These are phyloP conservation scores for Claviceps purpurea DNA, from an alignment of 2,329 filamentous ascomycete genomes.

Conservation along the genomic window DNA sequence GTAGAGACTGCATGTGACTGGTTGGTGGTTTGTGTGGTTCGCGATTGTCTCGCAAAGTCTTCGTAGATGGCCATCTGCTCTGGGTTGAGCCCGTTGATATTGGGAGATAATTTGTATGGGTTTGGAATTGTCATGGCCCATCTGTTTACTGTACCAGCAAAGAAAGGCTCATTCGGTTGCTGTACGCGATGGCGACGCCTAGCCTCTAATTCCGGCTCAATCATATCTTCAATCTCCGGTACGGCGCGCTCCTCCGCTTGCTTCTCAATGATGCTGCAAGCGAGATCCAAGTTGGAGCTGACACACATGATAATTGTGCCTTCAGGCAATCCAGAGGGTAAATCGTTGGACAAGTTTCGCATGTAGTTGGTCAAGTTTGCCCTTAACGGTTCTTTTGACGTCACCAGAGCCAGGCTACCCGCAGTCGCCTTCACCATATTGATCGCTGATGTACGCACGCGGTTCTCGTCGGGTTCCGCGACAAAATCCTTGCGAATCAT, in stretches of 20 bases:
- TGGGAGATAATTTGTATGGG: constrained; percentile 75
- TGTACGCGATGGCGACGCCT: constrained; percentile 63
- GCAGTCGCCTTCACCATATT: constrained; percentile 93
- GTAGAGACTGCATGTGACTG: constrained; percentile 41
- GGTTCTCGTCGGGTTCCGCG: constrained; percentile 80
- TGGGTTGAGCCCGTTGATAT: constrained; percentile 58
- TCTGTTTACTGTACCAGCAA: constrained; percentile 67
- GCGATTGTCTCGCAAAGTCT: constrained; percentile 80
- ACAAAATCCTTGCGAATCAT: constrained; percentile 95
- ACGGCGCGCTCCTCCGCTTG: constrained; percentile 88
- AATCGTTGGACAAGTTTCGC: constrained; percentile 50
- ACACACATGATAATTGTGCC: constrained; percentile 97
- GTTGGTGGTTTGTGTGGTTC: constrained; percentile 43
- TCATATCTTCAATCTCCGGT: constrained; percentile 88
- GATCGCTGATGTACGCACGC: constrained; percentile 72
- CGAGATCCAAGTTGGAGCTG: constrained; percentile 89
- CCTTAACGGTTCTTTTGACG: constrained; percentile 89
- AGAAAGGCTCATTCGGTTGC: constrained; percentile 71
- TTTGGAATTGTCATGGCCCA: constrained; percentile 93
- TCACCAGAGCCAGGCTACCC: constrained; percentile 89
- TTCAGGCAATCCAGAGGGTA: constrained; percentile 77
- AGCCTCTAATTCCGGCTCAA: constrained; percentile 65
- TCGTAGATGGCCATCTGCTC: constrained; percentile 95
- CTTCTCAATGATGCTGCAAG: constrained; percentile 88
- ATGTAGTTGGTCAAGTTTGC: constrained; percentile 98